phyloP scores from a whole-genome alignment of 768 basidiomycete species.

The Termitomyces sp. region DNA sequence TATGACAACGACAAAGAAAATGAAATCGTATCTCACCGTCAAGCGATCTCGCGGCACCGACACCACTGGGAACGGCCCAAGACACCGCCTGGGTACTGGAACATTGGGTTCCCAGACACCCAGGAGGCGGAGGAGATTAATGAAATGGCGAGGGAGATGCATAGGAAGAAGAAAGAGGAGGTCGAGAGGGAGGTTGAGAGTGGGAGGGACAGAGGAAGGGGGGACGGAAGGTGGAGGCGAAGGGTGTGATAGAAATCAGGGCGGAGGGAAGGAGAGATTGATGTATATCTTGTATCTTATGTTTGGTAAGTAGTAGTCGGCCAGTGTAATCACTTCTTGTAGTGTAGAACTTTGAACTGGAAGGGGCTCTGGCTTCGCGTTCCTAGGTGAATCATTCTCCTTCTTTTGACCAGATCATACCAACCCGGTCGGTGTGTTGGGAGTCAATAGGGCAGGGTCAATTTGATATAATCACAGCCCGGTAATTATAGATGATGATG shows the following conservation, averaged over 20 bases:
- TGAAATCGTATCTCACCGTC: conserved; percentile 53
- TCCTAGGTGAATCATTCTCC: no score
- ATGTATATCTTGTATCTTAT: neutral
- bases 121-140: conserved; percentile 82
- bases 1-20: conserved; percentile 18
- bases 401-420: no score
- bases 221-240: conserved; percentile 39
- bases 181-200: conserved; percentile 50
- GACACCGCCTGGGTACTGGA: conserved; percentile 88
- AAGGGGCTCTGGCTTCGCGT: no score
- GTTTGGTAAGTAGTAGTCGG: neutral
- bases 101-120: conserved; percentile 86
- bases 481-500: no score
- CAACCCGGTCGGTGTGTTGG: no score
- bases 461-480: no score
- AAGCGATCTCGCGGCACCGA: conserved; percentile 70
- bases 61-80: conserved; percentile 65
- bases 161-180: conserved; percentile 55
- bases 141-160: conserved; percentile 67
- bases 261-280: neutral
- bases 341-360: no score
- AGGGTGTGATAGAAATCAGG: conserved; percentile 9
- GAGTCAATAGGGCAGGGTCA: no score
- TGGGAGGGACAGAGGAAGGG: conserved; percentile 19
- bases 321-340: no score